These are phyloP conservation scores for Exsudoporus frostii DNA, from an alignment of 768 basidiomycete genomes.

Conservation along the genomic window DNA sequence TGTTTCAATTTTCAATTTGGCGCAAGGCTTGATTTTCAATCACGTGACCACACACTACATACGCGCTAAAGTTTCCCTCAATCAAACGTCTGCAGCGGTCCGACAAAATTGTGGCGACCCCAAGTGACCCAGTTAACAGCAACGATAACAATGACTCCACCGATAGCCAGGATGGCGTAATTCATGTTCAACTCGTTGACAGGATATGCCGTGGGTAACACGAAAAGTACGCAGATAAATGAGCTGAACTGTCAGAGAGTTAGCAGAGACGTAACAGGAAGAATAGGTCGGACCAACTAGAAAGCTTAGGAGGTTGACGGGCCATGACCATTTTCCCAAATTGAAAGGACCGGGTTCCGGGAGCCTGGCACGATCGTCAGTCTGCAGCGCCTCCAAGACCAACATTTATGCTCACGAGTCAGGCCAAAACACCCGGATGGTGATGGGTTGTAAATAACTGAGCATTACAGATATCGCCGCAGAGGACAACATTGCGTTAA, in stretches of 20 bases:
- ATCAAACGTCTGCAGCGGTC: slow-evolving; percentile 40
- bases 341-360: slow-evolving; percentile 47
- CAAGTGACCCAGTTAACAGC: slow-evolving; percentile 44
- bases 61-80: background rate
- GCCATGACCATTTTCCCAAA: slow-evolving; percentile 51
- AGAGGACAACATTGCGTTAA: slow-evolving; percentile 55
- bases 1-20: too few species aligned
- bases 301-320: slow-evolving; percentile 47
- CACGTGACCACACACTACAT: slow-evolving; percentile 16
- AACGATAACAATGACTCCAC: slow-evolving; percentile 45
- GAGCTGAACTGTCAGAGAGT: slow-evolving; percentile 40
- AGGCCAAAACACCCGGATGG: slow-evolving; percentile 58
- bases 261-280: background rate
- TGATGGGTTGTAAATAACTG: slow-evolving; percentile 54
- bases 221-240: slow-evolving; percentile 54
- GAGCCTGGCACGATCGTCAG: slow-evolving; percentile 33
- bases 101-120: slow-evolving; percentile 44
- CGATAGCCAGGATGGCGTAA: slow-evolving; percentile 53
- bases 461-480: slow-evolving; percentile 58
- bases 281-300: slow-evolving; percentile 31
- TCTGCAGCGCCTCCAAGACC: background rate
- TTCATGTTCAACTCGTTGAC: slow-evolving; percentile 54
- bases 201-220: slow-evolving; percentile 53
- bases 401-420: slow-evolving; percentile 35
- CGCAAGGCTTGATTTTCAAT: background rate